Evolutionary conservation across 2,329 filamentous ascomycete genomes (phyloP), one percentile per base, ranked within the genome.

Genomic region (Simplicillium sp.): DNA sequence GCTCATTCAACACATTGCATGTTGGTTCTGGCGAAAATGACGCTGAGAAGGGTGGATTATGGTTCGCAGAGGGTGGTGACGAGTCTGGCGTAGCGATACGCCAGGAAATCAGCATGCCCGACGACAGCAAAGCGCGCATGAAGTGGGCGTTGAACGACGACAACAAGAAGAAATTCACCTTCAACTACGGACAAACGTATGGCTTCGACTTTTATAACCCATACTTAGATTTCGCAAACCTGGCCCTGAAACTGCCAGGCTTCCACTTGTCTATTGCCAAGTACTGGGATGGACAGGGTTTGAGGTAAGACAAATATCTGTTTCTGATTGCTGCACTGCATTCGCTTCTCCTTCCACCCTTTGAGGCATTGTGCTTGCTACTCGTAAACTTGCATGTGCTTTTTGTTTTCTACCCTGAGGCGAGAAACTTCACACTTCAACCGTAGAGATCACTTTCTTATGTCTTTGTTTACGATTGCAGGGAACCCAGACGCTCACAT

Each of bases 181-280:
- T 80, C 52, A 67, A 70, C 53, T 73, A 71, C 45, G 73, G 61
- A 9, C 56, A 60, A 48, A 67, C 67, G 18, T 77, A 78, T 45
- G 68, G 66, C 0, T 56, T 76, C 16, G 75, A 79, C 54, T 97
- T 98, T 61, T 94, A 82, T 61, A 97, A 97, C 58, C 84, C 85
- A 2, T 96, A 94, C 61, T 62, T 98, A 36, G 87, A 94, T 60
- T 96, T 97, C 58, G 56, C 59, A 60, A 80, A 82, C 49, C 81
- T 90, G 52, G 71, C 82, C 20, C 62, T 92, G 16, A 71, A 76
- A 39, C 55, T 92, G 25, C 86, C 86, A 0, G 82, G 84, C 1
- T 86, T 88, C 50, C 77, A 77, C 11, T 61, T 88, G 15, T 78
- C 79, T 1, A 81, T 90, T 40, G 77, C 88, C 58, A 79, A 74